A percentile compares a stretch with the other conserved stretches of the same genome.
Evolutionary conservation across 1,139 yeast species (phyloP).

Genomic region (Nakaseomyces nivariensis): DNA sequence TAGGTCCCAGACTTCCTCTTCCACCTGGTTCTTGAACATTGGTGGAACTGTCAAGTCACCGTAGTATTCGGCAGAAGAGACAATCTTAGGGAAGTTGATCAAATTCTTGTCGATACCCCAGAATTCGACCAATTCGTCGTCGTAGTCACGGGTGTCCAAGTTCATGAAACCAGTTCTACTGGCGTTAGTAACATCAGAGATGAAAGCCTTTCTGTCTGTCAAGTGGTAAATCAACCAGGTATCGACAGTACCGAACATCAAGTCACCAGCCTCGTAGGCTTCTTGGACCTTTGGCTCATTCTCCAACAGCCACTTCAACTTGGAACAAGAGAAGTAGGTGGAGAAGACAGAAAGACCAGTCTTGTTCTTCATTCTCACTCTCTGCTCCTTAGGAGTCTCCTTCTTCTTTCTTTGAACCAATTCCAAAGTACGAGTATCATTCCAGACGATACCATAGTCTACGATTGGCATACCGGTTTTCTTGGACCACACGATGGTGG

Average conservation of each 20-base stretch:
- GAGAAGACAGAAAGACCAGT: conserved; percentile 78
- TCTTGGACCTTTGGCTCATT: conserved; percentile 60
- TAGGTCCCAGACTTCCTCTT: conserved; percentile 36
- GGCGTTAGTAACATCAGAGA: conserved; percentile 87
- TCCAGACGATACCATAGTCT: conserved; percentile 87
- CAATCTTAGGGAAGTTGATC: conserved; percentile 68
- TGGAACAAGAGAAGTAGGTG: conserved; percentile 86
- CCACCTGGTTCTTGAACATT: conserved; percentile 42
- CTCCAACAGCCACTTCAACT: conserved; percentile 82
- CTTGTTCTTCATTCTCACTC: conserved; percentile 49
- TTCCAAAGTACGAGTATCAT: conserved; percentile 78
- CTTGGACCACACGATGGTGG: conserved; percentile 83
- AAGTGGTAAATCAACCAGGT: conserved; percentile 87
- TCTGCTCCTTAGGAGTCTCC: conserved; percentile 47
- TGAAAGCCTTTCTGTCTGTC: conserved; percentile 61
- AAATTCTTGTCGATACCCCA: conserved; percentile 70
- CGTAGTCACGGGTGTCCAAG: conserved; percentile 66
- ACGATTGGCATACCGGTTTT: conserved; percentile 74
- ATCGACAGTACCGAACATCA: conserved; percentile 92
- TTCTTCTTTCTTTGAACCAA: conserved; percentile 59
- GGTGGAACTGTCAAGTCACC: conserved; percentile 60
- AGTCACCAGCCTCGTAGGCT: conserved; percentile 63
- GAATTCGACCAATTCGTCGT: conserved; percentile 61
- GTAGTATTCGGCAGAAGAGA: conserved; percentile 69
- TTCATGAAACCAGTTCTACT: conserved; percentile 88